phyloP scores from a whole-genome alignment of 805 yeast species.

The Diddensiella transvaalensis region DNA sequence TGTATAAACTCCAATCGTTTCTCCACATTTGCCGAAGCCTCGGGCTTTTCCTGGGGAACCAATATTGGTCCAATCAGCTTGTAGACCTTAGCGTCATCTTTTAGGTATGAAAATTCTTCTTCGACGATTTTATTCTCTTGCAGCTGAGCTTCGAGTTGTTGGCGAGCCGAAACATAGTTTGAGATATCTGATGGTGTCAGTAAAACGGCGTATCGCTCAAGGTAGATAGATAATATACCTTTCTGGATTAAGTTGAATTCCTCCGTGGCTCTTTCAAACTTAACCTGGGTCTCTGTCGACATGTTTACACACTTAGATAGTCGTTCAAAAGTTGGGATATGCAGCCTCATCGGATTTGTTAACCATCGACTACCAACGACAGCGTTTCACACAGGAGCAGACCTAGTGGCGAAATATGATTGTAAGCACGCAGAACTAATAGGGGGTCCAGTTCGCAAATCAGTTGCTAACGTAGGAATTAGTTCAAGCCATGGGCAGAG shows the following conservation, averaged over 20 bases:
- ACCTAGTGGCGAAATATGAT: constrained; percentile 3
- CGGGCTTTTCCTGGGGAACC: constrained; percentile 79
- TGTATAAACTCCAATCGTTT: constrained; percentile 88
- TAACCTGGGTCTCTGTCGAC: too few relatives aligned
- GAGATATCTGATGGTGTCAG: too few relatives aligned
- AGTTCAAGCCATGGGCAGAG: constrained; percentile 40
- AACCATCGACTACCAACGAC: too few relatives aligned
- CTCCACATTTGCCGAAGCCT: constrained; percentile 78
- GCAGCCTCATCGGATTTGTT: too few relatives aligned
- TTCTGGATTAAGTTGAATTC: constrained; percentile 22
- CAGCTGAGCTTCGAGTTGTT: constrained; percentile 84
- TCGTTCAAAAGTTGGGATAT: too few relatives aligned
- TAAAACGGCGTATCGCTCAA: too few relatives aligned
- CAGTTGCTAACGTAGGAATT: too few relatives aligned
- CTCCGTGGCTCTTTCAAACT: constrained; percentile 19
- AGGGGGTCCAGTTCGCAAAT: too few relatives aligned
- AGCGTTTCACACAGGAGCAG: not conserved
- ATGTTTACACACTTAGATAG: too few relatives aligned
- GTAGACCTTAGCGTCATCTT: constrained; percentile 71
- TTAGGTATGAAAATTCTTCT: constrained; percentile 66
- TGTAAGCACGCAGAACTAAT: constrained; percentile 11
- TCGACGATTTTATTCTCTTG: constrained; percentile 92
- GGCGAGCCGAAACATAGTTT: constrained; percentile 67
- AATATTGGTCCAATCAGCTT: constrained; percentile 91
- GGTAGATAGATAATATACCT: constrained; percentile 12